These are phyloP conservation scores for Metschnikowia colocasiae DNA, from an alignment of 805 yeast genomes.

Conservation along the genomic window DNA sequence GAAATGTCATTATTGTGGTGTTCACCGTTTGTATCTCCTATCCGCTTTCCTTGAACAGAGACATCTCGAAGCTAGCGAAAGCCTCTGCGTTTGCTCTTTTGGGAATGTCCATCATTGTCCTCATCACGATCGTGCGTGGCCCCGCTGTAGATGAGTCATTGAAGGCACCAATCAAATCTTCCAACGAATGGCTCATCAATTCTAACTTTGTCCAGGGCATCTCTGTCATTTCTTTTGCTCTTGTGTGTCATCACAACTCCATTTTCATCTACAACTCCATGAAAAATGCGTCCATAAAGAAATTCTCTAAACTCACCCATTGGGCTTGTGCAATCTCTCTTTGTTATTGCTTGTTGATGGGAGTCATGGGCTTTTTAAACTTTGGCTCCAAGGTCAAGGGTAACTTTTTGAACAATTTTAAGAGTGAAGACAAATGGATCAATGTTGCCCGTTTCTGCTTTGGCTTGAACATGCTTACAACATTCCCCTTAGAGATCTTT, in stretches of 20 bases:
- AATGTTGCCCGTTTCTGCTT: conserved; percentile 88
- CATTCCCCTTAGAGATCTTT: conserved; percentile 85
- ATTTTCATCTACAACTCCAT: conserved; percentile 85
- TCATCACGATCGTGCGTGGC: conserved; percentile 70
- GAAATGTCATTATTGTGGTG: conserved; percentile 68
- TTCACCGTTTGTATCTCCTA: conserved; percentile 72
- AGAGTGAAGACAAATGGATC: conserved; percentile 65
- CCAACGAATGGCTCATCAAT: conserved; percentile 50
- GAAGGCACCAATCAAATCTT: conserved; percentile 45
- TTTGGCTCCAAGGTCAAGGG: conserved; percentile 82
- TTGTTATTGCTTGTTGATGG: conserved; percentile 74
- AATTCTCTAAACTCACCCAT: conserved; percentile 78
- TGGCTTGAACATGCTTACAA: conserved; percentile 89
- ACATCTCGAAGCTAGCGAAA: conserved; percentile 80
- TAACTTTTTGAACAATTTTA: conserved; percentile 83
- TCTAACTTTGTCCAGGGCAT: conserved; percentile 77
- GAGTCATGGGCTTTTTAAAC: conserved; percentile 68
- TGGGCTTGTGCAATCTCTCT: conserved; percentile 78
- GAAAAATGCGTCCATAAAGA: conserved; percentile 66
- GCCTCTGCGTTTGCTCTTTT: conserved; percentile 83
- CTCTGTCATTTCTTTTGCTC: conserved; percentile 90
- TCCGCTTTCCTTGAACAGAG: conserved; percentile 76
- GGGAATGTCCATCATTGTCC: conserved; percentile 77
- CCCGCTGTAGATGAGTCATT: conserved; percentile 50
- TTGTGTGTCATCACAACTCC: conserved; percentile 94